Evolutionary conservation across 2,329 filamentous ascomycete genomes (phyloP).

Genomic region (Coniochaeta hoffmannii): DNA sequence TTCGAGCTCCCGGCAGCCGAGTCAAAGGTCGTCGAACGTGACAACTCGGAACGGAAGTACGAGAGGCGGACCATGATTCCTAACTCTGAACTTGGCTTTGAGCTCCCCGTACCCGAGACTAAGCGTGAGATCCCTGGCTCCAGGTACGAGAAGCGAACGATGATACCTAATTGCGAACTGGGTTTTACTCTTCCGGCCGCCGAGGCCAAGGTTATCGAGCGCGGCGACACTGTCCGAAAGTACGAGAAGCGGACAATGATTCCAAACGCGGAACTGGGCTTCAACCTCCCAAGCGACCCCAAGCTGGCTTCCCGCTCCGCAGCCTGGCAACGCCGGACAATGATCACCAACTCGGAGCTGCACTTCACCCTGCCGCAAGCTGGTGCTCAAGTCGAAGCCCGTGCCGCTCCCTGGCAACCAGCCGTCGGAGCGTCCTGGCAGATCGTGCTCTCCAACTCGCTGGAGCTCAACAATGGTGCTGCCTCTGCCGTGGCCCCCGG

Average conservation of each 20-base stretch:
- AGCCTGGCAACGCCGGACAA: neutral
- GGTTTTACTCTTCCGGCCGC: neutral
- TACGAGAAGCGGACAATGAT: neutral
- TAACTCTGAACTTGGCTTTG: neutral
- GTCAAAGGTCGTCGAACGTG: neutral
- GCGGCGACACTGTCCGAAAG: neutral
- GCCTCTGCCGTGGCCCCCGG: conserved; percentile 30
- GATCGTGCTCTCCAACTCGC: conserved; percentile 44
- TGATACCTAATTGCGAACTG: neutral
- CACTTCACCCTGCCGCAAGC: neutral
- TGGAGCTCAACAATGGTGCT: conserved; percentile 27
- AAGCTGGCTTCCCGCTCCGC: neutral
- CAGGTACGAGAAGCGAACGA: neutral
- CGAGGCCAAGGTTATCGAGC: neutral
- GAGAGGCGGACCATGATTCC: neutral
- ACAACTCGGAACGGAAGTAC: neutral
- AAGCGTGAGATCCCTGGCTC: neutral
- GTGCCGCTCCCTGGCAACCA: too few species aligned
- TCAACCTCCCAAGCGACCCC: neutral
- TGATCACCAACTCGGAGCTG: neutral
- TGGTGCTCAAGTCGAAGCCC: neutral
- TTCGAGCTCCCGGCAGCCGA: neutral
- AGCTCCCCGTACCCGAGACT: neutral
- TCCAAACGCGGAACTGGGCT: neutral
- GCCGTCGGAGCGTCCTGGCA: conserved; percentile 49